These are phyloP conservation scores for Ceratocystis diversiconidia DNA, from an alignment of 2,329 filamentous ascomycete species.

Conservation along the genomic window DNA sequence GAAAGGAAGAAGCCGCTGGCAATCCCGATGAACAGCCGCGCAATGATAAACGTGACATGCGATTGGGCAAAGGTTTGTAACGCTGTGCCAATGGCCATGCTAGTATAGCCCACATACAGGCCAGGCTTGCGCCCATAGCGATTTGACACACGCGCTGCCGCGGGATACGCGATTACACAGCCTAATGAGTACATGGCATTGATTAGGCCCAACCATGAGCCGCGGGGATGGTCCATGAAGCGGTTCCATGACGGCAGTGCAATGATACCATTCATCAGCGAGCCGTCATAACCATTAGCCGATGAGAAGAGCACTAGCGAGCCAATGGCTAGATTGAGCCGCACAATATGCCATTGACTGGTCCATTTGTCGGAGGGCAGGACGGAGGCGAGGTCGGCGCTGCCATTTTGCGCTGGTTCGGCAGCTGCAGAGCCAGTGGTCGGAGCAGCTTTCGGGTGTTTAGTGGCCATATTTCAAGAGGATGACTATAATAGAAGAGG, in stretches of 20 bases:
- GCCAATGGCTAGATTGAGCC: conserved; percentile 47
- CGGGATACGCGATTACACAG: conserved; percentile 32
- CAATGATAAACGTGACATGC: conserved; percentile 40
- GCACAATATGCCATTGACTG: conserved; percentile 62
- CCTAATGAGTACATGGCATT: conserved; percentile 40
- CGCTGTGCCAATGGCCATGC: conserved; percentile 28
- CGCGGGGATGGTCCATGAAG: conserved; percentile 22
- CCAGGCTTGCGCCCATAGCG: conserved; percentile 33
- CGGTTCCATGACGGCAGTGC: conserved; percentile 28
- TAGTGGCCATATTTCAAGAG: not conserved
- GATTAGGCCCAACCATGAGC: conserved; percentile 36
- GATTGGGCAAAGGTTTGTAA: conserved; percentile 25
- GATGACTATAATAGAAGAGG: not conserved
- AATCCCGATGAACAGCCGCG: conserved; percentile 34
- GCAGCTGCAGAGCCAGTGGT: not conserved
- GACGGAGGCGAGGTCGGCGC: conserved; percentile 52
- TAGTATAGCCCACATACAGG: conserved; percentile 31
- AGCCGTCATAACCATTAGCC: conserved; percentile 40
- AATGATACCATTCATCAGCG: conserved; percentile 35
- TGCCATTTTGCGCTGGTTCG: conserved; percentile 28
- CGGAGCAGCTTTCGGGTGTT: not conserved
- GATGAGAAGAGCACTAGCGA: conserved; percentile 35
- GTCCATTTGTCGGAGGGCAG: conserved; percentile 72
- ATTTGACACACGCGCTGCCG: conserved; percentile 34
- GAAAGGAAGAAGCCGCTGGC: conserved; percentile 39